Conservation (phyloP, 176 grass and related monocot species). For the Eleusine indica region DNA sequence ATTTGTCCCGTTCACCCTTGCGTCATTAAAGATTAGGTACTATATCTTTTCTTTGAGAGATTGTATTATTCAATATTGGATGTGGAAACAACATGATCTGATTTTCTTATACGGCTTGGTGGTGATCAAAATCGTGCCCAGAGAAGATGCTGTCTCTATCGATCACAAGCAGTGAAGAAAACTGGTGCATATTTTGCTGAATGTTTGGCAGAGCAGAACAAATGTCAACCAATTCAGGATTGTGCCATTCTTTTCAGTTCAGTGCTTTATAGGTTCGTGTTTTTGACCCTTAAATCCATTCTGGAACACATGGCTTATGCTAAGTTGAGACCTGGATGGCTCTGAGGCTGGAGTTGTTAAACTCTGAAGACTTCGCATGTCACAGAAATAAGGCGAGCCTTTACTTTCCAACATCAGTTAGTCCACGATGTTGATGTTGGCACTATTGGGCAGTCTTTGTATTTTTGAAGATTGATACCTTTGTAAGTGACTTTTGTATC, state of each 20-base stretch:
- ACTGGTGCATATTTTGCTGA: not conserved
- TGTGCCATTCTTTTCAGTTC: not conserved
- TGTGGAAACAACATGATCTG: not conserved
- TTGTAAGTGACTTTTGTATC: slow-evolving; percentile 9
- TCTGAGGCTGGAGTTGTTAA: not conserved
- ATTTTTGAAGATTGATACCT: not conserved
- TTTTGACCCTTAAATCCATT: not conserved
- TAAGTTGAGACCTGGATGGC: not conserved
- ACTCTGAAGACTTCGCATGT: not conserved
- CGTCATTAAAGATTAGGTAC: not conserved
- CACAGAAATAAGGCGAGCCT: not conserved
- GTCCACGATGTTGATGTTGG: slow-evolving; percentile 28
- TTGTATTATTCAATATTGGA: not conserved
- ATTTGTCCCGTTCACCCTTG: not conserved
- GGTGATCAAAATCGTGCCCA: not conserved
- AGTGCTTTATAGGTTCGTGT: slow-evolving; percentile 12
- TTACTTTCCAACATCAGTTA: slow-evolving; percentile 13
- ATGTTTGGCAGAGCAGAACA: slow-evolving; percentile 21
- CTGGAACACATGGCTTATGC: slow-evolving; percentile 5
- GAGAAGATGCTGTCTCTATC: not conserved
- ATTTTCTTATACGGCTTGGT: not conserved
- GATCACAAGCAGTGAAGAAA: not conserved
- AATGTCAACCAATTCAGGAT: not conserved
- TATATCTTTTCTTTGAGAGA: not conserved
- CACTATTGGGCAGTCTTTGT: slow-evolving; percentile 8